Evolutionary conservation across 1,284 basidiomycete species (phyloP).

Genomic region (Neonothopanus nambi): DNA sequence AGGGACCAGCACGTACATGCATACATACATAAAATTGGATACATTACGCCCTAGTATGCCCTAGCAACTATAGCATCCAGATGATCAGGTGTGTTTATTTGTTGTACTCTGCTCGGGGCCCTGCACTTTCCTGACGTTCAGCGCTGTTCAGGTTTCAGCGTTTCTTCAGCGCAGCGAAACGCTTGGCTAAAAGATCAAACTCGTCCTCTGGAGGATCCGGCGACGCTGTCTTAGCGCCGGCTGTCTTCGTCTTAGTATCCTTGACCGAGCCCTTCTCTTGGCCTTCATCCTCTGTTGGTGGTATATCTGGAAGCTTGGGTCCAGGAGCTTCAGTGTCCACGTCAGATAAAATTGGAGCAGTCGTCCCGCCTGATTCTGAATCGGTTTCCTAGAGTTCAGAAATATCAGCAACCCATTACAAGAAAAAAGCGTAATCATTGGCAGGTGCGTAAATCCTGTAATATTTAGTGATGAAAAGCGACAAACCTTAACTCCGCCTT

Average conservation of each 20-base stretch:
- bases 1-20: no score
- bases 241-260: conserved; percentile 23
- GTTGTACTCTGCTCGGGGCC: no score
- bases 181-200: conserved; percentile 67
- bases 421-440: conserved; percentile 34
- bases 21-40: no score
- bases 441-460: conserved; percentile 34
- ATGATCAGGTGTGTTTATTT: no score
- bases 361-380: no score
- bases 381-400: not conserved
- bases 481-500: conserved; percentile 36
- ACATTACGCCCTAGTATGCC: no score
- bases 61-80: no score
- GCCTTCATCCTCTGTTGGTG: conserved; percentile 43
- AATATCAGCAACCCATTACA: not conserved
- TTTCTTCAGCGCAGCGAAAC: conserved; percentile 82
- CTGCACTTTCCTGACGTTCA: no score
- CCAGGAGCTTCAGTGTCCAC: conserved; percentile 5
- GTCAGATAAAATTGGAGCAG: not conserved
- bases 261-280: conserved; percentile 25
- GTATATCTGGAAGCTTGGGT: conserved; percentile 27
- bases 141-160: no score
- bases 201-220: conserved; percentile 55
- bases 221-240: conserved; percentile 21
- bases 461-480: conserved; percentile 1